phyloP scores from a whole-genome alignment of 768 basidiomycete genomes.

The Auriscalpium microsporum region DNA sequence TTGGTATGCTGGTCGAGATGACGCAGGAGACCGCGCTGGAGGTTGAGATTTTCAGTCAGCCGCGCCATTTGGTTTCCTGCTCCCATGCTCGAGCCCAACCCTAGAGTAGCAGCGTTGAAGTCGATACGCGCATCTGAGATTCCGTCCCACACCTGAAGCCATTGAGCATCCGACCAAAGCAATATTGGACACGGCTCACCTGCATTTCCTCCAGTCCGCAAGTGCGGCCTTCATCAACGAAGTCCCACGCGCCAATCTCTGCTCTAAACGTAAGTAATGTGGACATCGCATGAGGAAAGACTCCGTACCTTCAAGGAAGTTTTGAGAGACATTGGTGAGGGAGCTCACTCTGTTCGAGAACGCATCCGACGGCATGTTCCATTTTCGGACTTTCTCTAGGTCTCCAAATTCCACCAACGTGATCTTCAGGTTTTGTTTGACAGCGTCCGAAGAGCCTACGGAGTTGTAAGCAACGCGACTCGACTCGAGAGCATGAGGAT shows the following conservation, averaged over 20 bases:
- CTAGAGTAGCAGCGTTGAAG: constrained; percentile 52
- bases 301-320: constrained; percentile 53
- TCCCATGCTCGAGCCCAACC: constrained; percentile 12
- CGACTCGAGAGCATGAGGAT: constrained; percentile 13
- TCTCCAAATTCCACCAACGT: constrained; percentile 79
- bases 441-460: constrained; percentile 44
- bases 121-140: constrained; percentile 70
- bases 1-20: constrained; percentile 44
- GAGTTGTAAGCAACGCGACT: constrained; percentile 1
- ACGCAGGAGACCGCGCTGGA: constrained; percentile 76
- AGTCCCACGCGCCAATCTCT: constrained; percentile 83
- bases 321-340: constrained; percentile 65
- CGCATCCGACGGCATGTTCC: constrained; percentile 45
- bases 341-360: constrained; percentile 86
- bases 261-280: constrained; percentile 4
- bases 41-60: constrained; percentile 86
- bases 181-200: constrained; percentile 31
- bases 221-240: constrained; percentile 62
- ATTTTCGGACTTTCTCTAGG: constrained; percentile 55
- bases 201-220: constrained; percentile 79
- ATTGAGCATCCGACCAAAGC: constrained; percentile 3
- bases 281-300: neutral
- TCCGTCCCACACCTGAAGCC: constrained; percentile 81
- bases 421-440: constrained; percentile 50
- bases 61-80: constrained; percentile 53